phyloP scores from a whole-genome alignment of 495 filamentous ascomycete species.

The Lasiosphaeris hirsuta region DNA sequence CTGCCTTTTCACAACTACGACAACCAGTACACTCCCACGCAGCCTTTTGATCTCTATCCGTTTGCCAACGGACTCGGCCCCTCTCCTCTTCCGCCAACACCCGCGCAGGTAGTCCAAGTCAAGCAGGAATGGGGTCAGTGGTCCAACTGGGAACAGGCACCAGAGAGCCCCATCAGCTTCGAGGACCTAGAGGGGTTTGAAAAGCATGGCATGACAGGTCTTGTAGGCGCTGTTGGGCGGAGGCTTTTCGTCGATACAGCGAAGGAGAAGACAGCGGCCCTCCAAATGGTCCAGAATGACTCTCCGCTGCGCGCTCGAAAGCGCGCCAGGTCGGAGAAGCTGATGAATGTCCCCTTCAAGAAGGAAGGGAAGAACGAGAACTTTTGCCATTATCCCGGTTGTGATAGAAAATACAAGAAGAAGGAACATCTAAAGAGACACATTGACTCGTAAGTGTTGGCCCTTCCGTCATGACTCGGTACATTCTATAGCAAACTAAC shows the following conservation, averaged over 20 bases:
- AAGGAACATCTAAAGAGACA: conserved; percentile 63
- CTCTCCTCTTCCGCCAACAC: conserved; percentile 5
- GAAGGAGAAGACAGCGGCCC: conserved; percentile 31
- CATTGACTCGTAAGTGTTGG: conserved; percentile 49
- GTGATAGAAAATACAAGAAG: conserved; percentile 54
- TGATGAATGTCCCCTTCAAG: too few relatives aligned
- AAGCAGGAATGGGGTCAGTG: conserved; percentile 8
- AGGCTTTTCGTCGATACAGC: conserved; percentile 27
- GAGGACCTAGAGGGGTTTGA: neutral
- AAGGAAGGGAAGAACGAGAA: neutral
- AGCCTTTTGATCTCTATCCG: conserved; percentile 15
- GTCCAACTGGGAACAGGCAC: conserved; percentile 15
- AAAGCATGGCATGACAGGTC: neutral
- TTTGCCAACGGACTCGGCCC: conserved; percentile 14
- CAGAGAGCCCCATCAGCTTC: conserved; percentile 26
- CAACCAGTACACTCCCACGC: conserved; percentile 16
- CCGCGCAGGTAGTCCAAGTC: conserved; percentile 2
- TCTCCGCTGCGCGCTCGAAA: neutral
- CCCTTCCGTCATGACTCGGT: neutral
- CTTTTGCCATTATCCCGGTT: conserved; percentile 19
- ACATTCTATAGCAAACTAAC: neutral
- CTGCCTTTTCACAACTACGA: conserved; percentile 5
- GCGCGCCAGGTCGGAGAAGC: conserved; percentile 5
- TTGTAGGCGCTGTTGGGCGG: conserved; percentile 2
- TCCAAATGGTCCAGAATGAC: conserved; percentile 30